phyloP scores from a whole-genome alignment of 768 basidiomycete species.

The Tricholoma bakamatsutake region DNA sequence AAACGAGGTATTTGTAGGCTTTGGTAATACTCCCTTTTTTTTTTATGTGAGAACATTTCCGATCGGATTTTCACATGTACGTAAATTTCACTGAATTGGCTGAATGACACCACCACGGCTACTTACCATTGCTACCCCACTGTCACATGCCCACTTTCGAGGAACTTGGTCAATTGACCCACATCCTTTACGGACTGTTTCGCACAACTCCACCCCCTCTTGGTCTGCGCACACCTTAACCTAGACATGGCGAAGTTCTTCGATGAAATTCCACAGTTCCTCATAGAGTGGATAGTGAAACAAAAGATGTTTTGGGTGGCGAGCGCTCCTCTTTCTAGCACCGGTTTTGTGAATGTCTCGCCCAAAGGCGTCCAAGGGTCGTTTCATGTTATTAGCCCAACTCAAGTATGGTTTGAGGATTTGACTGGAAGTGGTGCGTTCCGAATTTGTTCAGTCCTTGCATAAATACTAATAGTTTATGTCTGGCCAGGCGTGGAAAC shows the following conservation, averaged over 20 bases:
- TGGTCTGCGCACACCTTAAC: no score
- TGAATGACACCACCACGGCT: no score
- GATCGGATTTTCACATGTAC: no score
- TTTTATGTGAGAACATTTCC: not conserved
- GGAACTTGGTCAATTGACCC: no score
- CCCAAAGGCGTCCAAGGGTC: conserved; percentile 58
- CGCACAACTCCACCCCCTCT: no score
- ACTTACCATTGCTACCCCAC: no score
- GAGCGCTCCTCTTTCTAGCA: conserved; percentile 48
- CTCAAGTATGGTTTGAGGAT: conserved; percentile 69
- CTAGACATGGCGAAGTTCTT: conserved; percentile 50
- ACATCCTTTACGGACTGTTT: no score
- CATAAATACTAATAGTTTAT: not conserved
- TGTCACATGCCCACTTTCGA: no score
- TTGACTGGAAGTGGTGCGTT: conserved; percentile 60
- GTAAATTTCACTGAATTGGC: no score
- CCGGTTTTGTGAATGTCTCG: conserved; percentile 63
- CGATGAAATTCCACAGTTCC: conserved; percentile 47
- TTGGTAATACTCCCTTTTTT: not conserved
- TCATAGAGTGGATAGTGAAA: conserved; percentile 49
- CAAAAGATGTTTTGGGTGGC: conserved; percentile 74
- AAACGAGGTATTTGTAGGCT: no score
- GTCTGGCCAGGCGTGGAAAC: conserved; percentile 33
- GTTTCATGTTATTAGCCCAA: conserved; percentile 52
- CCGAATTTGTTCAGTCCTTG: not conserved